phyloP scores from a whole-genome alignment of 129 eudicot genomes.

The Flaveria sonorensis region DNA sequence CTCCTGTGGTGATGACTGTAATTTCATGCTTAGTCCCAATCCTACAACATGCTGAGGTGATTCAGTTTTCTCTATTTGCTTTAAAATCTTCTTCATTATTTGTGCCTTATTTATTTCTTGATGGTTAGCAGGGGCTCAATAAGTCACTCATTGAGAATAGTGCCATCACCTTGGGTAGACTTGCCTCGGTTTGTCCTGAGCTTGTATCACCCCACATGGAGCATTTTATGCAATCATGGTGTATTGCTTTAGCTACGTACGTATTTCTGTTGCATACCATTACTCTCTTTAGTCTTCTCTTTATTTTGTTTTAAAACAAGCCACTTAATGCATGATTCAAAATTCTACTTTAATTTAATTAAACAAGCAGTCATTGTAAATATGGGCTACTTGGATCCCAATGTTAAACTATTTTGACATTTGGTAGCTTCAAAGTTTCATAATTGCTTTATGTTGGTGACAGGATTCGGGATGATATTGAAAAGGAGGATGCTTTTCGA shows the following conservation, averaged over 20 bases:
- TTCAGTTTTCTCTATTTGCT: background rate
- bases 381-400: background rate
- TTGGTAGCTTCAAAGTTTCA: background rate
- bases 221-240: slow-evolving; percentile 97
- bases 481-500: slow-evolving; percentile 95
- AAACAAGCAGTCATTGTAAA: background rate
- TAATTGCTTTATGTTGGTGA: slow-evolving; percentile 22
- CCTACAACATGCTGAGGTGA: slow-evolving; percentile 92
- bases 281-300: background rate
- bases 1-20: slow-evolving; percentile 80
- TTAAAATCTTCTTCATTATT: background rate
- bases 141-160: slow-evolving; percentile 89
- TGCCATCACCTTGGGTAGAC: slow-evolving; percentile 90
- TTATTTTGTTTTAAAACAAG: background rate
- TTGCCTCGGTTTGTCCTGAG: slow-evolving; percentile 98
- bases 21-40: slow-evolving; percentile 80
- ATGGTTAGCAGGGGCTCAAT: slow-evolving; percentile 63
- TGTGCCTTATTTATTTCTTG: background rate
- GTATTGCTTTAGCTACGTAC: slow-evolving; percentile 82
- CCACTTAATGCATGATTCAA: background rate
- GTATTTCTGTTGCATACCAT: slow-evolving; percentile 23
- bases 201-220: slow-evolving; percentile 97
- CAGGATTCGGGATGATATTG: slow-evolving; percentile 97
- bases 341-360: background rate
- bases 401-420: background rate